Evolutionary conservation across 345 rosid genomes (phyloP), one percentile per base, ranked within the genome.

Genomic region (Lumnitzera littorea): DNA sequence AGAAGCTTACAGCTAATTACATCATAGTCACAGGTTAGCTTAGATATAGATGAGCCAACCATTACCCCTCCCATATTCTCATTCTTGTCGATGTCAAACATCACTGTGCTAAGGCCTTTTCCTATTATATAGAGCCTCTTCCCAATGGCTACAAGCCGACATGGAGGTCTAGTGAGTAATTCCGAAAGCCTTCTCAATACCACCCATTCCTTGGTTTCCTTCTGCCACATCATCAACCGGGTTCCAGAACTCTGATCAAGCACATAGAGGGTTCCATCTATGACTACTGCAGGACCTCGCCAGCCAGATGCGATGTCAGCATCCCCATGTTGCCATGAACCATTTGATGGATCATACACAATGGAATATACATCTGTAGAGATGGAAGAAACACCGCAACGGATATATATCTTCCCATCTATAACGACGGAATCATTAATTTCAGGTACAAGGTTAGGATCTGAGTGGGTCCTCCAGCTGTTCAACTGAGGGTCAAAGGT

Each of bases 201-300:
- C 58, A 78, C 63, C 97, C 95, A 91, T 54, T 70, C 83, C 50
- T 83, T 75, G 24, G 56, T 67, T 25, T 80, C 75, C 72, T 80
- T 82, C 65, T 47, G 64, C 95, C 95, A 91, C 81, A 70, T 79
- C 72, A 80, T 79, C 65, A 91, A 67, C 80, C 72, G 82, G 6
- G 87, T 78, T 59, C 97, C 97, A 17, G 76, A 82, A 72, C 84
- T 82, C 67, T 82, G 82, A 72, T 87, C 92, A 74, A 91, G 65
- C 53, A 91, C 91, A 56, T 83, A 91, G 16, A 91, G 88, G 23
- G 71, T 72, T 15, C 66, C 89, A 50, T 75, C 86, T 20, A 82
- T 81, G 27, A 79, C 82, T 36, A 85, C 89, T 11, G 95, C 92
- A 12, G 91, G 92, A 68, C 95, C 97, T 25, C 53, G 73, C 95